phyloP scores from a whole-genome alignment of 805 yeast genomes.

The Debaryomyces tyrocola region DNA sequence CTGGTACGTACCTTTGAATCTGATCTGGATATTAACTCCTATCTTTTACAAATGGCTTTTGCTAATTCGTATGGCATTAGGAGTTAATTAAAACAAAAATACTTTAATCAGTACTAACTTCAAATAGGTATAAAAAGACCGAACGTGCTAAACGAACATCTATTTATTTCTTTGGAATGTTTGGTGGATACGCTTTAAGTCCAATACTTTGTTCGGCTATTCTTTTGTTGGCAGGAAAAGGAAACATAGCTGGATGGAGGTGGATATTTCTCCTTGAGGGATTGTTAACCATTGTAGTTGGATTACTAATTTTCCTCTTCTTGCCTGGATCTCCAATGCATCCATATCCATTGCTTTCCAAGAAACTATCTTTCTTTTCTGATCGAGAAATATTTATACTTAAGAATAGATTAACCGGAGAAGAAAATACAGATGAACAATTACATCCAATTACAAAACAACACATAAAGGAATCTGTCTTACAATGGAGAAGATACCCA shows the following conservation, averaged over 20 bases:
- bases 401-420: not conserved
- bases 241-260: constrained; percentile 1
- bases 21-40: too few relatives aligned
- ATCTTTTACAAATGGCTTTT: too few relatives aligned
- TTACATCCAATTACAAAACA: not conserved
- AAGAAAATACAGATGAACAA: not conserved
- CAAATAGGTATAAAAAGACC: not conserved
- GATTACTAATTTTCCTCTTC: not conserved
- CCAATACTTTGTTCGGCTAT: constrained; percentile 3
- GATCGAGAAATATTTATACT: not conserved
- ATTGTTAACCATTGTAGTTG: not conserved
- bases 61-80: too few relatives aligned
- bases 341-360: constrained; percentile 1
- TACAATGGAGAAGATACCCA: constrained; percentile 4
- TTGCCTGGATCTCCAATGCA: constrained; percentile 1
- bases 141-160: constrained; percentile 3
- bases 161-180: constrained; percentile 4
- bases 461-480: not conserved
- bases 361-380: not conserved
- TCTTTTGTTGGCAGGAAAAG: not conserved
- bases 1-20: not conserved
- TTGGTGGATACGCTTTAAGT: constrained; percentile 4
- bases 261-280: constrained; percentile 6
- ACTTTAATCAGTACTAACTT: too few relatives aligned
- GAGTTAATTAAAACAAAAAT: too few relatives aligned